Evolutionary conservation across 73 alveolate species (phyloP).

Genomic region (Blepharisma japonicum): DNA sequence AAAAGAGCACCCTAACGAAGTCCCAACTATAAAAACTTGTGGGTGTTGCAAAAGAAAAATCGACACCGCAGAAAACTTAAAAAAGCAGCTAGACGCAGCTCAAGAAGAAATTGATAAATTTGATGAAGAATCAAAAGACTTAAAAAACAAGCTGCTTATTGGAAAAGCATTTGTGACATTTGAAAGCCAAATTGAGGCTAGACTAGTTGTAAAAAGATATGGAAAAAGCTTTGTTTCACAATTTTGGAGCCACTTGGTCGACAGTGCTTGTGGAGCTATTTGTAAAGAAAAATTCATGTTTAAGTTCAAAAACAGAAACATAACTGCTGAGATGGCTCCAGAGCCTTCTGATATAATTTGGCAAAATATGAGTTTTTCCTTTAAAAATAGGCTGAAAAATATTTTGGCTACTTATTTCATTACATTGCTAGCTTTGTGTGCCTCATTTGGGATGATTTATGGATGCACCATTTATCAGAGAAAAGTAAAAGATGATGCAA

Average conservation of each 20-base stretch:
- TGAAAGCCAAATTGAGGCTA: slow-evolving; percentile 13
- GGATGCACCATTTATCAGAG: background rate
- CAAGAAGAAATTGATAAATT: background rate
- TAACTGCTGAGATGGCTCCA: background rate
- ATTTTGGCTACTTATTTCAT: background rate
- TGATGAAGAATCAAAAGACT: background rate
- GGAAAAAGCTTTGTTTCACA: background rate
- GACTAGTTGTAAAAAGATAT: slow-evolving; percentile 6
- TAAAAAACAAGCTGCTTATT: background rate
- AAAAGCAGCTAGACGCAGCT: background rate
- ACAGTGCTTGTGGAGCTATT: background rate
- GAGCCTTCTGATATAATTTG: slow-evolving; percentile 31
- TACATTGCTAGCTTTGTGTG: slow-evolving; percentile 10
- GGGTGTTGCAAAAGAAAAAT: slow-evolving; percentile 12
- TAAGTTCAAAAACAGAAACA: background rate
- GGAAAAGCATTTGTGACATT: slow-evolving; percentile 33
- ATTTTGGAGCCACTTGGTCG: background rate
- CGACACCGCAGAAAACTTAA: slow-evolving; percentile 10
- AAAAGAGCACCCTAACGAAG: background rate
- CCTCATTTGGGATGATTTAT: slow-evolving; percentile 19
- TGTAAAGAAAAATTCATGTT: background rate
- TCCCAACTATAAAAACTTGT: background rate
- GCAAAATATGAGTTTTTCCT: slow-evolving; percentile 20
- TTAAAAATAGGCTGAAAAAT: slow-evolving; percentile 4
- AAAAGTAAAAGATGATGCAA: background rate